These are phyloP conservation scores for Silene noctiflora DNA, from an alignment of 179 eudicot genomes.

Conservation along the genomic window DNA sequence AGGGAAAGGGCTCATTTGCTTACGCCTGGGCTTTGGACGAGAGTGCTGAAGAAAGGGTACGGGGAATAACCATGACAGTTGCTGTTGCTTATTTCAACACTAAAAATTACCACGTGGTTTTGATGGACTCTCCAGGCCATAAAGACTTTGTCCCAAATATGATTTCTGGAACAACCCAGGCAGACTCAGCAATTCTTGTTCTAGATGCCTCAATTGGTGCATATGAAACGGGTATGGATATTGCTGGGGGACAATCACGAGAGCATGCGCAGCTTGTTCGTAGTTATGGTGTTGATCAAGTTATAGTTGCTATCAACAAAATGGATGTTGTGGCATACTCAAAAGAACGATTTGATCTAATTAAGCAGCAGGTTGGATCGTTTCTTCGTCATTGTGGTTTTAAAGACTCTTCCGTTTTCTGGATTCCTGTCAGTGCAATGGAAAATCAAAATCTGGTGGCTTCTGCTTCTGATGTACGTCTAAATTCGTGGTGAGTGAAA, in stretches of 20 bases:
- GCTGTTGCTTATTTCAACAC: constrained; percentile 96
- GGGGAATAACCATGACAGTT: constrained; percentile 98
- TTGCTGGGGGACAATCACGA: constrained; percentile 80
- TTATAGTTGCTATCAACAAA: constrained; percentile 87
- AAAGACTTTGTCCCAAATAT: constrained; percentile 98
- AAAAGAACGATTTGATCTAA: constrained; percentile 72
- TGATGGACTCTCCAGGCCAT: constrained; percentile 97
- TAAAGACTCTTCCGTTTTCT: constrained; percentile 70
- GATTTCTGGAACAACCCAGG: constrained; percentile 99
- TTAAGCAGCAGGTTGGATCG: constrained; percentile 71
- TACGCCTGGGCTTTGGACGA: constrained; percentile 99
- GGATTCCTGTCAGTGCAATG: constrained; percentile 97
- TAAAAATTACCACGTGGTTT: constrained; percentile 71
- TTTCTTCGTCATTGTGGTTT: constrained; percentile 85
- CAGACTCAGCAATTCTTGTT: constrained; percentile 93
- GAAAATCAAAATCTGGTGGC: constrained; percentile 85
- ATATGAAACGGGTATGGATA: constrained; percentile 86
- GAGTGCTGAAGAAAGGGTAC: constrained; percentile 93
- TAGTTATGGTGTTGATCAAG: constrained; percentile 95
- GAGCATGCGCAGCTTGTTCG: constrained; percentile 96
- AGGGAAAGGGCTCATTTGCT: constrained; percentile 99
- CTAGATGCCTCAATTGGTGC: constrained; percentile 93
- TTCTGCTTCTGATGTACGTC: constrained; percentile 65
- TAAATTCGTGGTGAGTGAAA: constrained; percentile 74
- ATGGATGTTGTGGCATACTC: constrained; percentile 93